Evolutionary conservation across 192 early-diverging fungal genomes (phyloP).

Genomic region (Backusella sp.): DNA sequence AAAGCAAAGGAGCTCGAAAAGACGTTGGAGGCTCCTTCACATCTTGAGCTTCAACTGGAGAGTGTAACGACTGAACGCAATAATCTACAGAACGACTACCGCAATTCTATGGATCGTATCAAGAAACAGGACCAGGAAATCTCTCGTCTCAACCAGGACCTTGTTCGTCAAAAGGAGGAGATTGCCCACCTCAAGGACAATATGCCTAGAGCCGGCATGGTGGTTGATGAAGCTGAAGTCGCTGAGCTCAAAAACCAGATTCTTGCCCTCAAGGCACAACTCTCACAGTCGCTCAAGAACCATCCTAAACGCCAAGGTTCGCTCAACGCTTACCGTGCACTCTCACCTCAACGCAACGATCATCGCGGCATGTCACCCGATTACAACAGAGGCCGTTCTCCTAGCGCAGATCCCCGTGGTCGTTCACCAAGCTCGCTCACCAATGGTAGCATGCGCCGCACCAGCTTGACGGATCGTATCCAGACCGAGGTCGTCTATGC

Average conservation of each 20-base stretch:
- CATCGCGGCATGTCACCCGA: constrained; percentile 19
- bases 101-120: constrained; percentile 56
- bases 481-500: constrained; percentile 6
- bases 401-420: constrained; percentile 39
- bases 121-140: constrained; percentile 65
- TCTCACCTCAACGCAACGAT: constrained; percentile 16
- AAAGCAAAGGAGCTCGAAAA: constrained; percentile 52
- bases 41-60: constrained; percentile 49
- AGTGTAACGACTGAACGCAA: constrained; percentile 59
- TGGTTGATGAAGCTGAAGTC: constrained; percentile 60
- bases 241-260: constrained; percentile 75
- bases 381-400: constrained; percentile 35
- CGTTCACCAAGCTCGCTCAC: not conserved
- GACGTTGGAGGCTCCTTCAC: constrained; percentile 50
- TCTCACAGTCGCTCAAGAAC: constrained; percentile 61
- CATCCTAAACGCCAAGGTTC: constrained; percentile 31
- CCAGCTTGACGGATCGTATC: constrained; percentile 18
- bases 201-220: constrained; percentile 1
- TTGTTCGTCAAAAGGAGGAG: constrained; percentile 62
- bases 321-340: constrained; percentile 9
- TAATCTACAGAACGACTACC: constrained; percentile 56
- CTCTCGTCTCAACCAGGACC: constrained; percentile 50
- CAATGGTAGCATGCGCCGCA: constrained; percentile 6
- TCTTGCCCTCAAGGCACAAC: constrained; percentile 67
- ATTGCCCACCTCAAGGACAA: constrained; percentile 53